phyloP scores from a whole-genome alignment of 1,284 basidiomycete genomes.

The Boletus semigastroideus region DNA sequence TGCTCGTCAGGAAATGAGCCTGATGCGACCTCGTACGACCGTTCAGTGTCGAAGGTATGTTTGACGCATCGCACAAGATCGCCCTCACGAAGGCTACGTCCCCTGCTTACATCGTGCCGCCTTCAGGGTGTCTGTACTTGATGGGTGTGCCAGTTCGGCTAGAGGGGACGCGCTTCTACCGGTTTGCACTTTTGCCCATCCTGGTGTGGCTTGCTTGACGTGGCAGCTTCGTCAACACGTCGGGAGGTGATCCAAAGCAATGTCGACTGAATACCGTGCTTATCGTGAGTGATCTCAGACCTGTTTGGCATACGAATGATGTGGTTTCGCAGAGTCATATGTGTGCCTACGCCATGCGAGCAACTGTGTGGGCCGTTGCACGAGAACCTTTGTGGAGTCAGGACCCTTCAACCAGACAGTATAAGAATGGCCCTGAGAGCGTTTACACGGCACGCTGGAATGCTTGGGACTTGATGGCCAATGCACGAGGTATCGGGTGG shows the following conservation, averaged over 20 bases:
- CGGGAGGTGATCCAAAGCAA: slow-evolving; percentile 19
- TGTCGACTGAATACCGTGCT: slow-evolving; percentile 17
- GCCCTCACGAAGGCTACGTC: slow-evolving; percentile 12
- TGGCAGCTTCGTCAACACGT: slow-evolving; percentile 22
- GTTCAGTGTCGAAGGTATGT: slow-evolving; percentile 1
- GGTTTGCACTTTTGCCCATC: slow-evolving; percentile 28
- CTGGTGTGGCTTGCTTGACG: slow-evolving; percentile 22
- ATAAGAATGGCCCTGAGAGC: neutral
- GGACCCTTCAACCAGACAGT: neutral
- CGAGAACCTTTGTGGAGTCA: slow-evolving; percentile 13
- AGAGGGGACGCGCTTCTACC: slow-evolving; percentile 20
- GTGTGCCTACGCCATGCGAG: slow-evolving; percentile 8
- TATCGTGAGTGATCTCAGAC: slow-evolving; percentile 13
- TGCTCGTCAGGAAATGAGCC: neutral
- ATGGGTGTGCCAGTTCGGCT: slow-evolving; percentile 33
- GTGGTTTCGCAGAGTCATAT: neutral
- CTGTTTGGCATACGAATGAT: neutral
- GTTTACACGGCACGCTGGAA: slow-evolving; percentile 22
- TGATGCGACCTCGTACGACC: neutral
- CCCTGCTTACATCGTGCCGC: slow-evolving; percentile 18
- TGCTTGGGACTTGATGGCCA: slow-evolving; percentile 27
- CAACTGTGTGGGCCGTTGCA: slow-evolving; percentile 16
- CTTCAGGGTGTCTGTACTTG: slow-evolving; percentile 14
- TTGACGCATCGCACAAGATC: slow-evolving; percentile 6
- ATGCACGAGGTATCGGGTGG: slow-evolving; percentile 30